Conservation (phyloP, 257 asterid genomes). For the Plantago major region DNA sequence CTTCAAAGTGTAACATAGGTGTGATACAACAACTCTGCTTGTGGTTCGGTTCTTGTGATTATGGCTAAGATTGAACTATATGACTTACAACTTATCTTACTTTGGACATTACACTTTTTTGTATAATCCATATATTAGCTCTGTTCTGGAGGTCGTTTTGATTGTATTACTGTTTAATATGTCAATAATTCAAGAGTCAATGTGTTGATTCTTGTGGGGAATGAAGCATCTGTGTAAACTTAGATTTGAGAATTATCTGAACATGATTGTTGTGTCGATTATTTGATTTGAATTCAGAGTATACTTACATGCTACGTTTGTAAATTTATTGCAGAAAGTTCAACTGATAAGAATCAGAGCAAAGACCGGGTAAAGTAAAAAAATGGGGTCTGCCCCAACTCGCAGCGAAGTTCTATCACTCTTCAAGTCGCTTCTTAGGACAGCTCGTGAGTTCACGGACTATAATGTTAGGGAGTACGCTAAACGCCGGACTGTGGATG, state of each 20-base stretch:
- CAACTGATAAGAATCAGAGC: not conserved
- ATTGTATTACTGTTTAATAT: not conserved
- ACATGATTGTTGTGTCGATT: not conserved
- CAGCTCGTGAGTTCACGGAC: conserved; percentile 73
- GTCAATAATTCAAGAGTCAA: too few relatives aligned
- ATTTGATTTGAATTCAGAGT: not conserved
- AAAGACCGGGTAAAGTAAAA: not conserved
- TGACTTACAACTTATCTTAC: too few relatives aligned
- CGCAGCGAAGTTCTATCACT: conserved; percentile 67
- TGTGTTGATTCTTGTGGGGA: not conserved
- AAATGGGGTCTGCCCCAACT: conserved; percentile 52
- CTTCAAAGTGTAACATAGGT: too few relatives aligned
- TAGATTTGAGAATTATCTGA: not conserved
- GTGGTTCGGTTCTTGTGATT: not conserved
- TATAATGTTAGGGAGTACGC: conserved; percentile 84
- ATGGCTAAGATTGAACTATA: not conserved
- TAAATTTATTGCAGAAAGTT: not conserved
- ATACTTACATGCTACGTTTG: not conserved
- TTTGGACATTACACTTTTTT: too few relatives aligned
- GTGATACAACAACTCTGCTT: not conserved
- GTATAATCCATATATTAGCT: too few relatives aligned
- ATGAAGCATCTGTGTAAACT: not conserved
- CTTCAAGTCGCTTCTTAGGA: conserved; percentile 65
- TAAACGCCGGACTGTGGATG: conserved; percentile 76
- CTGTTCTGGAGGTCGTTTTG: too few relatives aligned